Conservation (phyloP, 2,329 filamentous ascomycete species). For the Cladobotryum protrusum region DNA sequence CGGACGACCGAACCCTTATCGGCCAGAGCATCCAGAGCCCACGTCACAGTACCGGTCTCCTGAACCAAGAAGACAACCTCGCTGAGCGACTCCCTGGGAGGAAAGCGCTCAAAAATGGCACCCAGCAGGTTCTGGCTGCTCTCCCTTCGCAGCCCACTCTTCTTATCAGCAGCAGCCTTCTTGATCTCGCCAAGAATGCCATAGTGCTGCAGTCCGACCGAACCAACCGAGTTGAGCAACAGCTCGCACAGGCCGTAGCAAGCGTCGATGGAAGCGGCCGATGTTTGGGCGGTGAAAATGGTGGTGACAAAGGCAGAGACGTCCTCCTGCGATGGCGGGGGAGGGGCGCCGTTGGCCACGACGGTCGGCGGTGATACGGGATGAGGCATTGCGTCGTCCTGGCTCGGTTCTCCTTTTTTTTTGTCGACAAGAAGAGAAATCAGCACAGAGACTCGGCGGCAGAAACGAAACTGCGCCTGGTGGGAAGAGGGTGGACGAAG, state of each 20-base stretch:
- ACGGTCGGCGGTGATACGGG: constrained; percentile 42
- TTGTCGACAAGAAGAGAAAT: background rate
- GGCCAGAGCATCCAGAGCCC: constrained; percentile 76
- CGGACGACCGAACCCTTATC: constrained; percentile 87
- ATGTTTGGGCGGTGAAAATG: constrained; percentile 64
- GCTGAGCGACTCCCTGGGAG: constrained; percentile 66
- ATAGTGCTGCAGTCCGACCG: constrained; percentile 46
- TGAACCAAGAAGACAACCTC: constrained; percentile 80
- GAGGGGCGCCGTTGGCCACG: constrained; percentile 42
- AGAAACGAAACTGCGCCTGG: background rate
- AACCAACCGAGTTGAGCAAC: constrained; percentile 48
- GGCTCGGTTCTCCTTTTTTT: background rate
- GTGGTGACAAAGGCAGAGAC: constrained; percentile 58
- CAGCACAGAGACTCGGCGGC: background rate
- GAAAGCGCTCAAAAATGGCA: constrained; percentile 86
- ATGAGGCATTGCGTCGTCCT: constrained; percentile 38
- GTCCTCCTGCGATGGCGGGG: constrained; percentile 60
- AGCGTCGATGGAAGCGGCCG: constrained; percentile 61
- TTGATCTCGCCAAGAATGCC: constrained; percentile 50
- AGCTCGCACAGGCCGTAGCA: constrained; percentile 56
- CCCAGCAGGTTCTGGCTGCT: constrained; percentile 93
- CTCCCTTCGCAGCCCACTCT: constrained; percentile 77
- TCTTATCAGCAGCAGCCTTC: constrained; percentile 87
- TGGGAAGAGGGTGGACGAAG: background rate
- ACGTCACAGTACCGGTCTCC: constrained; percentile 64